A percentile compares a stretch with the other conserved stretches of the same genome.
phyloP scores from a whole-genome alignment of 2,329 filamentous ascomycete species.

The Paecilomyces dactylethromorphus region DNA sequence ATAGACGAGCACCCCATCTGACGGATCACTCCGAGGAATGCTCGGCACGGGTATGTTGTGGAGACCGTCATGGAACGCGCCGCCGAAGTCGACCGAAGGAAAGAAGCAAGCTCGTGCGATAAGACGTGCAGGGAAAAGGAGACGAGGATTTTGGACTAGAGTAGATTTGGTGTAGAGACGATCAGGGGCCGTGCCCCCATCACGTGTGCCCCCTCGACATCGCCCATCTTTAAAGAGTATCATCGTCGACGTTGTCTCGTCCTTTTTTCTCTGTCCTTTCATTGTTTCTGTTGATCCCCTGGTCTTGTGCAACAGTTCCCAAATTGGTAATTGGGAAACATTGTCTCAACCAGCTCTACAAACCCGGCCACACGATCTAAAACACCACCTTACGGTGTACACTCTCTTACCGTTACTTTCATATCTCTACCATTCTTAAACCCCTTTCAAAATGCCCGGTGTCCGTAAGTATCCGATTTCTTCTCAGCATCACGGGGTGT shows the following conservation, averaged over 20 bases:
- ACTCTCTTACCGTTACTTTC: background rate
- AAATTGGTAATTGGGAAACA: background rate
- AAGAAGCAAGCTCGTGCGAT: background rate
- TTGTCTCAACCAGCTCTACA: background rate
- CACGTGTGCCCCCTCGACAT: background rate
- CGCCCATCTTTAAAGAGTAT: background rate
- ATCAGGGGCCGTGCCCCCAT: slow-evolving; percentile 1
- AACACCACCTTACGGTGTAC: background rate
- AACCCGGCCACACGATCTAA: background rate
- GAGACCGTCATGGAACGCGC: background rate
- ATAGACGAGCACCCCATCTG: background rate
- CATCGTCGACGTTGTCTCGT: background rate
- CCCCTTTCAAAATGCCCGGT: slow-evolving; percentile 22
- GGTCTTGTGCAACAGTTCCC: background rate
- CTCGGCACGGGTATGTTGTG: background rate
- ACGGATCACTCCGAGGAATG: background rate
- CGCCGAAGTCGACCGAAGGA: background rate
- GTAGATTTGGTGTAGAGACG: background rate
- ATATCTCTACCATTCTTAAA: background rate
- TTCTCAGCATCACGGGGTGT: background rate
- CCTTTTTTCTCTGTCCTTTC: background rate
- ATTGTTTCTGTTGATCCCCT: background rate
- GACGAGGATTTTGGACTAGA: background rate
- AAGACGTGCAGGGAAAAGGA: background rate
- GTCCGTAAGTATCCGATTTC: slow-evolving; percentile 21